Base-by-base conservation (phyloP, 148 eudicot species). In the Bassia scoparia region DNA sequence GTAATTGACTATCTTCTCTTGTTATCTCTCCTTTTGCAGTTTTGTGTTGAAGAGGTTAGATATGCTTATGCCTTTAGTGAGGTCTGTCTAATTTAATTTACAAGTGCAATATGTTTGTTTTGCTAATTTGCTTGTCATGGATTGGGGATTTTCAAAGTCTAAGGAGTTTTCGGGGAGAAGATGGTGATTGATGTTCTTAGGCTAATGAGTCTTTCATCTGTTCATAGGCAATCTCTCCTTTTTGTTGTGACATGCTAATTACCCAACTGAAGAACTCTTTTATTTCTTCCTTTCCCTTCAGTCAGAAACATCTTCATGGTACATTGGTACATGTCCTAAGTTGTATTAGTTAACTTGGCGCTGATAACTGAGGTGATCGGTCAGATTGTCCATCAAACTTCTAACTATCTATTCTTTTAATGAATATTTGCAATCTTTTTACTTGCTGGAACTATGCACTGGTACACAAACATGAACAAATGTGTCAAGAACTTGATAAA, bases 1-100 rank as follows among this genome's bases (percentile, higher is more conserved):
- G 98, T 91, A 83, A 76, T 81, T 77, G 3, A 35, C 60, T 15
- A 21, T 18, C 63, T 11, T 71, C 27, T 16, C 61, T 70, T 21
- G 4, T 24, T 56, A 18, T 60, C 61, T 82, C 33, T 70, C 2
- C 24, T 69, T 74, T 33, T 11, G 9, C 38, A n/a, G n/a, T n/a
- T n/a, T n/a, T n/a, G n/a, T n/a, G n/a, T 16, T 4, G 70, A 5
- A 49, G 17, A 15, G 2, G 21, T 41, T 41, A 8, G 46, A 8
- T 41, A 41, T 41, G 46, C 46, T 3, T 41, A 14, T 41, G 53
- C 1, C 16, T 2, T 3, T 18, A 12, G 53, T 15, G 18, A 49
- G 20, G 21, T 5, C 3, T 49, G 21, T 21, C 20, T 49, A 16
- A 15, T 49, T 49, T 49, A 49, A 1, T 15, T n/a, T n/a, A n/a